Percentiles rank a stretch among this genome's conserved stretches.
Evolutionary conservation across 768 basidiomycete genomes (phyloP).

Genomic region (Leccinellum rugosiceps): DNA sequence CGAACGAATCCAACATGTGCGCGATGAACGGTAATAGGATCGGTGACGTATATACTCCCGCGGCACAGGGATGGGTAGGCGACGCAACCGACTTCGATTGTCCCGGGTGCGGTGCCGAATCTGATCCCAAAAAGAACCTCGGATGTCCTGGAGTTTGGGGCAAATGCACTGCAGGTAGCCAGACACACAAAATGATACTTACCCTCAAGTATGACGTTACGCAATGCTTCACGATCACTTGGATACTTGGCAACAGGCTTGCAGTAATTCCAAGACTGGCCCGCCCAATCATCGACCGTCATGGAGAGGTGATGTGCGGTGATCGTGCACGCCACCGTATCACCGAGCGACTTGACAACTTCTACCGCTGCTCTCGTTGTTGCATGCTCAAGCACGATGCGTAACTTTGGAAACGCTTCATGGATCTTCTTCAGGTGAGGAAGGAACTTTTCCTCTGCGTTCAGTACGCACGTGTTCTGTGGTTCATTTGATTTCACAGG

Average conservation of each 20-base stretch:
- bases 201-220: slow-evolving; percentile 76
- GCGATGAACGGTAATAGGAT: slow-evolving; percentile 89
- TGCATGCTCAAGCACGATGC: slow-evolving; percentile 96
- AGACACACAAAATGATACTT: slow-evolving; percentile 7
- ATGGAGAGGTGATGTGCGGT: slow-evolving; percentile 94
- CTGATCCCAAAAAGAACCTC: slow-evolving; percentile 95
- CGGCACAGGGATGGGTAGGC: slow-evolving; percentile 77
- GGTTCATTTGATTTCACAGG: not conserved
- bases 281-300: slow-evolving; percentile 95
- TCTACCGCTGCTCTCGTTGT: slow-evolving; percentile 91
- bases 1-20: slow-evolving; percentile 82
- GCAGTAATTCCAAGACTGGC: slow-evolving; percentile 94
- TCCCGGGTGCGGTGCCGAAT: slow-evolving; percentile 90
- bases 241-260: slow-evolving; percentile 98
- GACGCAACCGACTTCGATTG: slow-evolving; percentile 65
- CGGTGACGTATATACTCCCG: slow-evolving; percentile 94
- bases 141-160: slow-evolving; percentile 61
- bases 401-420: slow-evolving; percentile 77
- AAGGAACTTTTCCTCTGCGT: slow-evolving; percentile 88
- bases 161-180: not conserved
- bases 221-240: slow-evolving; percentile 81
- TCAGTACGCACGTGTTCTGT: slow-evolving; percentile 88
- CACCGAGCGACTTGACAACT: slow-evolving; percentile 70
- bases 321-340: slow-evolving; percentile 92
- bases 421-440: slow-evolving; percentile 85